Evolutionary conservation across 768 basidiomycete genomes (phyloP), one percentile per base, ranked within the genome.

Genomic region (Trametes meyenii): DNA sequence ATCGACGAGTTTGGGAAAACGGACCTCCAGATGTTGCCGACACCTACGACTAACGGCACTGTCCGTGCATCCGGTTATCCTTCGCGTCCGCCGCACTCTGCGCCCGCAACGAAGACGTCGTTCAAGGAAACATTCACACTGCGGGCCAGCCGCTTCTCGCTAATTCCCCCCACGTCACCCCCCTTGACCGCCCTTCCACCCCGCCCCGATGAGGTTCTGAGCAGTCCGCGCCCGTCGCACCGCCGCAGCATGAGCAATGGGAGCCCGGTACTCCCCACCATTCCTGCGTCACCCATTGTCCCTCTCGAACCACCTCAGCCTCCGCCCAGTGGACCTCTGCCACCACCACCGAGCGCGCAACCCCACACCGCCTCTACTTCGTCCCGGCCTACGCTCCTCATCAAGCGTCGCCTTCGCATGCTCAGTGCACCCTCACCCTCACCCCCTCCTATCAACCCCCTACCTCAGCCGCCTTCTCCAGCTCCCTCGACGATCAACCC

Each of bases 371-470:
- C 68, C 60, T 64, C 69, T 12, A 36, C 56, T 2, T 26, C 17
- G 24, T 50, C 48, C 38, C 65, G 40, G 36, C 64, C 56, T 14
- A 42, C 54, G 63, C 29, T 43, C 55, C 24, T 61, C 66, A 66
- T 90, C 66, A 84, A 81, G 66, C 84, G 84, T 63, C 87, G 90
- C 36, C 67, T 90, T 55, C 85, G 90, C 52, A 85, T 88, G 51
- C 80, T 85, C 52, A 90, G 87, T 68, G 79, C 86, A 3, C 87
- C 87, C 23, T 73, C 85, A 11, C 67, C 76, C 2, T 50, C 67
- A 13, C 62, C 75, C 12, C 62, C 75, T 3, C 58, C 72, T 12
- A 69, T 71, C 14, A 66, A 66, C 33, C 65, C 72, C 13, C 64
- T 71, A 16, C 62, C 66, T 36, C 63, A 65, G 19, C 70, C 70